Evolutionary conservation across 1,139 yeast genomes (phyloP).

Genomic region (Taphrina sp.): DNA sequence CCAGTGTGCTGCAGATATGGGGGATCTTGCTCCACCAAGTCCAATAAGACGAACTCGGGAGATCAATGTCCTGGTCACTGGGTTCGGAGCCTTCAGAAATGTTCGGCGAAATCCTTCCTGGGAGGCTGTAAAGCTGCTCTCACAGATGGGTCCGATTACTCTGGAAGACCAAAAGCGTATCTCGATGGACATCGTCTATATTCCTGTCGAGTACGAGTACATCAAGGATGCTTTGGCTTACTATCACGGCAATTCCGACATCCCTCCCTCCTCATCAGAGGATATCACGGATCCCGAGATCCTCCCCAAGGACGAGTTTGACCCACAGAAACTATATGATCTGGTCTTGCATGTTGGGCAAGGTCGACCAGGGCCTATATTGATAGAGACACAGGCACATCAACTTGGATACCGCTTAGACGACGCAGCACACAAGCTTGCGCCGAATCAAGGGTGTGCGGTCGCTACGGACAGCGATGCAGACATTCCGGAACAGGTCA

Average conservation of each 20-base stretch:
- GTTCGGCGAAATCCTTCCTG: conserved; percentile 18
- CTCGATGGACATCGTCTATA: neutral
- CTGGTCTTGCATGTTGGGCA: conserved; percentile 20
- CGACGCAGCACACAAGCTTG: conserved; percentile 12
- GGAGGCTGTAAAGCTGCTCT: conserved; percentile 24
- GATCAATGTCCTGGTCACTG: conserved; percentile 26
- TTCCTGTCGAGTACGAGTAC: conserved; percentile 14
- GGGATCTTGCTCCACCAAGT: neutral
- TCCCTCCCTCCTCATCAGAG: neutral
- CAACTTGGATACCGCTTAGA: conserved; percentile 8
- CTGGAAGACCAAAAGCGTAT: neutral
- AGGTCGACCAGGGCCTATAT: conserved; percentile 12
- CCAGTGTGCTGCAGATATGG: too few species aligned
- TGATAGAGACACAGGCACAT: conserved; percentile 11
- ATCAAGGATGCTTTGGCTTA: neutral
- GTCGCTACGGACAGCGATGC: neutral
- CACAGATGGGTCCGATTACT: neutral
- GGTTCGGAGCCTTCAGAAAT: conserved; percentile 19
- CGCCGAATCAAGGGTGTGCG: conserved; percentile 1
- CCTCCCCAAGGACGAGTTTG: conserved; percentile 11
- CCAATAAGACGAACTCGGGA: neutral
- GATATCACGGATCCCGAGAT: neutral
- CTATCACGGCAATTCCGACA: conserved; percentile 7
- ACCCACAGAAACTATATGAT: conserved; percentile 11
- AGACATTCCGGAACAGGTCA: neutral